phyloP scores from a whole-genome alignment of 1,139 yeast genomes.

The Wickerhamomyces sp. region DNA sequence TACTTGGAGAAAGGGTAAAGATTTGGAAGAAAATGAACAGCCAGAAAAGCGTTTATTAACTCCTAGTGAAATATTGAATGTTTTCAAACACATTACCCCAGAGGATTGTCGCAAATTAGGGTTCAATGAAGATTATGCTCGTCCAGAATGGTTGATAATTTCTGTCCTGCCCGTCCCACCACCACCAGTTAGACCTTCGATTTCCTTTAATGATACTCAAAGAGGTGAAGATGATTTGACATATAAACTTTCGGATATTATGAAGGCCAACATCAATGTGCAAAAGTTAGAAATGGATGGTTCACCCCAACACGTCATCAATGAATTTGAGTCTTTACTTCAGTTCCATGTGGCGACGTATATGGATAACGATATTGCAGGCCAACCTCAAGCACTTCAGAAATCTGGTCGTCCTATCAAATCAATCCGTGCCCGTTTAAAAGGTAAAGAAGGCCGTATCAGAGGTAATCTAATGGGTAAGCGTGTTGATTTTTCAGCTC shows the following conservation, averaged over 20 bases:
- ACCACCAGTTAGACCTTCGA: constrained; percentile 98
- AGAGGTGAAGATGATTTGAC: constrained; percentile 99
- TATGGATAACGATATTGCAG: constrained; percentile 99
- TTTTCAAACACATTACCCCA: constrained; percentile 84
- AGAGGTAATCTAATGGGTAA: constrained; percentile 99
- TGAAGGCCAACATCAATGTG: constrained; percentile 93
- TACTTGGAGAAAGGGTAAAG: constrained; percentile 90
- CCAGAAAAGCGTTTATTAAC: constrained; percentile 89
- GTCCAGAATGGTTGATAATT: constrained; percentile 98
- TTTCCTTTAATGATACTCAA: constrained; percentile 97
- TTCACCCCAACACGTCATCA: constrained; percentile 96
- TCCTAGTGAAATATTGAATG: constrained; percentile 86
- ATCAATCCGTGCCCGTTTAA: constrained; percentile 95
- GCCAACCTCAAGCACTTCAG: constrained; percentile 98
- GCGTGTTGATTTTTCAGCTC: constrained; percentile 98
- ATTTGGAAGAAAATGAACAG: constrained; percentile 68
- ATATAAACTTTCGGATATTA: constrained; percentile 91
- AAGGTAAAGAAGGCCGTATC: constrained; percentile 98
- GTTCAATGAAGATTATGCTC: constrained; percentile 90
- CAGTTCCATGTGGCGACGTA: constrained; percentile 99
- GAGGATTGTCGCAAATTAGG: constrained; percentile 84
- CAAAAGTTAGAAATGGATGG: constrained; percentile 97
- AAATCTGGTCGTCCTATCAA: constrained; percentile 98
- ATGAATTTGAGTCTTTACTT: constrained; percentile 90
- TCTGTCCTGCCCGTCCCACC: constrained; percentile 99